Evolutionary conservation across 257 asterid species (phyloP).

Genomic region (Cinchona pubescens): DNA sequence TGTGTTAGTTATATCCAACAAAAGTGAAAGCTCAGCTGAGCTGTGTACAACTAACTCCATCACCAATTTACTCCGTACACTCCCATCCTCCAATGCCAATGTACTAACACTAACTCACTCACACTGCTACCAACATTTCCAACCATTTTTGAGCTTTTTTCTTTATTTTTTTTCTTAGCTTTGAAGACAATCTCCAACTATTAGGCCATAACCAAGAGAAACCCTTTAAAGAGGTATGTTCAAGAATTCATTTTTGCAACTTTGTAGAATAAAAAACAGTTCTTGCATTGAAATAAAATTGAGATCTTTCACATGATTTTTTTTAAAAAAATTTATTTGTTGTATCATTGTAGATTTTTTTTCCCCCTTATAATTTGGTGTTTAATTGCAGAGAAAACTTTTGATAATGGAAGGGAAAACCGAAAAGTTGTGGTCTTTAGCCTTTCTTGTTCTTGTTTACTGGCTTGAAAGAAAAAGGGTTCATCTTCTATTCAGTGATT

Average conservation of each 20-base stretch:
- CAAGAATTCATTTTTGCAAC: neutral
- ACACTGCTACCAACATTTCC: neutral
- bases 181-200: neutral
- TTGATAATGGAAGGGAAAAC: constrained; percentile 16
- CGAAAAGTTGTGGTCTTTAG: constrained; percentile 5
- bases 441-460: constrained; percentile 8
- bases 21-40: constrained; percentile 34
- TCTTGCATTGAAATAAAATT: neutral
- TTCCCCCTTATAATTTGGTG: constrained; percentile 7
- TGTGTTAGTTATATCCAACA: no score
- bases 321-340: no score
- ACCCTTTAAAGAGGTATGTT: constrained; percentile 1
- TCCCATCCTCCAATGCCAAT: neutral
- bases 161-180: neutral
- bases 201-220: neutral
- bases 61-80: constrained; percentile 17
- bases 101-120: neutral
- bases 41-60: constrained; percentile 54
- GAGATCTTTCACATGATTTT: neutral
- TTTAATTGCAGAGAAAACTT: constrained; percentile 11
- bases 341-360: neutral
- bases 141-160: neutral
- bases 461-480: constrained; percentile 12
- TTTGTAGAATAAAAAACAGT: neutral
- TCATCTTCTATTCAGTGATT: neutral